These are phyloP conservation scores for Haplosporangium sp. DNA, from an alignment of 371 early-diverging fungal genomes.

Conservation along the genomic window DNA sequence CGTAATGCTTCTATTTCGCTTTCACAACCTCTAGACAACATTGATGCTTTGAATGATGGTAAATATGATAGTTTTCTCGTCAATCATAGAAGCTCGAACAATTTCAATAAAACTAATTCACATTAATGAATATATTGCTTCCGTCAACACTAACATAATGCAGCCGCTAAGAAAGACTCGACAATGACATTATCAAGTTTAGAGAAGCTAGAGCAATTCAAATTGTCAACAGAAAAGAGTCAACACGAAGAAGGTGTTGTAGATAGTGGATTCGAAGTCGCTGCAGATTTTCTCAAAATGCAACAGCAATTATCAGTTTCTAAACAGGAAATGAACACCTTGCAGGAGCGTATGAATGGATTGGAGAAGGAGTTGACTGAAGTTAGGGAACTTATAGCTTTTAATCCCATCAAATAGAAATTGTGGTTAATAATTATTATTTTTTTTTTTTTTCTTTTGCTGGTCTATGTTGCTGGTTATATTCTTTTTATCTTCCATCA, in stretches of 20 bases:
- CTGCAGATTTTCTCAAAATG: constrained; percentile 42
- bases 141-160: neutral
- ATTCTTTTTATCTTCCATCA: neutral
- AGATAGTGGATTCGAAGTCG: constrained; percentile 52
- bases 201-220: constrained; percentile 41
- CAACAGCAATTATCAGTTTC: constrained; percentile 37
- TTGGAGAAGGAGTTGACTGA: constrained; percentile 46
- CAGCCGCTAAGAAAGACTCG: constrained; percentile 1
- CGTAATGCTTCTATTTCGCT: constrained; percentile 40
- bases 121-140: too few relatives aligned
- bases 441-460: constrained; percentile 1
- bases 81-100: too few relatives aligned
- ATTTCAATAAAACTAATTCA: too few relatives aligned
- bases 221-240: constrained; percentile 39
- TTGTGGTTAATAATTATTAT: neutral
- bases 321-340: constrained; percentile 45
- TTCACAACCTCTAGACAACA: constrained; percentile 10
- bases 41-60: constrained; percentile 12
- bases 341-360: constrained; percentile 36
- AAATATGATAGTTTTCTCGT: neutral
- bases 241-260: constrained; percentile 48
- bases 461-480: neutral
- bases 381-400: constrained; percentile 46
- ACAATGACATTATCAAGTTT: constrained; percentile 1
- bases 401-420: constrained; percentile 38